Base-by-base conservation (phyloP, 108 stramenopile genomes). In the Cyclotella kingstonii region DNA sequence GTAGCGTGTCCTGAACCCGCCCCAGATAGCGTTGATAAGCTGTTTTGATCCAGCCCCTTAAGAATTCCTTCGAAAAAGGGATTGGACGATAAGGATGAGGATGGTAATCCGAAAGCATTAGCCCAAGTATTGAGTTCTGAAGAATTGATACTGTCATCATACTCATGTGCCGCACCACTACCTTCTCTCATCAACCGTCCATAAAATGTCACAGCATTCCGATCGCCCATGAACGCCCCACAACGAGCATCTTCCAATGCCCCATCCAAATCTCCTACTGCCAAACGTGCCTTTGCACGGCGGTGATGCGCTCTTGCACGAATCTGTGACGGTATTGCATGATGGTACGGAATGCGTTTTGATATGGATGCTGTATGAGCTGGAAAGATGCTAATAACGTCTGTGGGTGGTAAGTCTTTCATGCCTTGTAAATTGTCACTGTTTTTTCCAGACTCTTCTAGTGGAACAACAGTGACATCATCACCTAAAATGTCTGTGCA, bases 191-290 rank as follows among this genome's bases (percentile, higher is more conserved):
- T 74, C 27, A 93, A 68, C 30, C 74, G 73, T 17, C 88, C 88
- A 66, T 93, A 93, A 39, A 90, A 72, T 26, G 73, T 72, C 10
- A 89, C 86, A 9, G 86, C 91, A 54, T 88, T 90, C 30, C 78
- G 68, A 78, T 93, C 91, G 7, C 91, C 91, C 63, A 93, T 63
- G 63, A 85, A 93, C 11, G 88, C 86, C 2, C 88, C 88, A 27
- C 71, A 54, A 26, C 82, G 59, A 2, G 91, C 88, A 77, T 93
- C 91, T 50, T 81, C 73, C 27, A 84, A 60, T 28, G 91, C 91
- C 19, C 82, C 85, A 14, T 60, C 64, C 0, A 54, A 46, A 62
- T 86, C 85, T 0, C 63, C 79, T n/a, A 93, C 33, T 11, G 66
- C 80, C 67, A 90, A 51, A 35, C 80, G 55, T 14, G 88, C 91